Base-by-base conservation (phyloP, 1,284 basidiomycete genomes). In the Pterula multifida region DNA sequence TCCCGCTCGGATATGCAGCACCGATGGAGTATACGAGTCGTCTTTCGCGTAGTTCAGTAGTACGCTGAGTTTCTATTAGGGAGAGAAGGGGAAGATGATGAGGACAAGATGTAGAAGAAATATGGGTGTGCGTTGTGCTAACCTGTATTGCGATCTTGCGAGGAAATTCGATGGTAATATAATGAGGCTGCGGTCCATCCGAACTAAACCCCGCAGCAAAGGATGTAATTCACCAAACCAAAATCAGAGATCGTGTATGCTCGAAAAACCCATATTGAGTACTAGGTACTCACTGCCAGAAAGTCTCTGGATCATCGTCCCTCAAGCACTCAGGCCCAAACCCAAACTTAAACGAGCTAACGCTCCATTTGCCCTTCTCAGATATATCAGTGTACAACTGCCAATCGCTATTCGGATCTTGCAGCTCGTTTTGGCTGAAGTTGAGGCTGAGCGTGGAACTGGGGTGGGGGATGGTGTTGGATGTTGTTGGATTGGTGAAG, bases 1-100 rank as follows among this genome's bases (percentile, higher is more conserved):
- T 3, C 96, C 96, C 0, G 93, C 93, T 24, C 90, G 81, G 45
- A 99, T 81, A 1, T 85, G 82, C 53, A 99, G 75, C 26, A 86
- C 89, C 1, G 88, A 87, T 0, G 96, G 96, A 0, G 96, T 99
- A 63, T 98, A 99, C 1, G 93, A 97, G 63, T 99, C 96, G 64
- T 98, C 96, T 51, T 82, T 76, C 2, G 76, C 76, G 63, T 87
- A 92, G 59, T 87, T 89, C 46, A 97, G 85, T 62, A 84, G 83
- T 47, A 99, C 77, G 51, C 89, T 90, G 48, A 99, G 73, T 79
- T 96, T 92, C 92, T 97, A 19, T 42, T 32, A 42, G 39, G 4
- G 39, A 42, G 39, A 42, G 39, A 42, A 11, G 6, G 39, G 39
- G 50, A 53, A 32, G 25, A 49, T n/a, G 13, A 36, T 36, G 36